Base-by-base conservation (phyloP, 2,329 filamentous ascomycete genomes). In the Myrmaecium sp. region DNA sequence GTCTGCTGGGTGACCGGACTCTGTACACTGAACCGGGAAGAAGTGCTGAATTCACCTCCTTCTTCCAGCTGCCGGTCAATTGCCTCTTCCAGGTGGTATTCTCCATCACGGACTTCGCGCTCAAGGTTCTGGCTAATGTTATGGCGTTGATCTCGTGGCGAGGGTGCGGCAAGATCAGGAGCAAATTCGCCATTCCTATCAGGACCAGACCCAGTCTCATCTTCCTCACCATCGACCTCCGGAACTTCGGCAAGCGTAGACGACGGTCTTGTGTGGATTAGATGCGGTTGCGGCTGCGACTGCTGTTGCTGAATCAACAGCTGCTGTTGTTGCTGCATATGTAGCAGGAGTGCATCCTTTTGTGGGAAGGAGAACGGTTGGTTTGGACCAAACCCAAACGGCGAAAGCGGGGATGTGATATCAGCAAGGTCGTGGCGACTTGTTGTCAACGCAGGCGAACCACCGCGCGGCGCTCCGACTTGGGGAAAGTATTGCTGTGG, bases 81-180 rank as follows among this genome's bases (percentile, higher is more conserved):
- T 33, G 80, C 73, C 44, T 83, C 72, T 44, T 84, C 79, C 33
- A 89, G 52, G 40, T 86, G 80, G 43, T 89, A 86, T 41, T 92
- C 80, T 4, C 79, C 75, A 42, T 84, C 78, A 26, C 89, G 76
- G 30, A 91, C 75, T 38, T 89, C 82, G 34, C 74, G 75, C 46
- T 93, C 82, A 14, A 92, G 62, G 23, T 71, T 80, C 35, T 74
- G 66, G 41, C 75, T 83, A 21, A 80, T 63, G 38, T 83, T 83
- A 39, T 84, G 77, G 30, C 62, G 62, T 47, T 73, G 66, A n/a
- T n/a, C 64, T 36, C 63, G 62, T 30, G 70, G 69, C 26, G 62
- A 71, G 6, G 69, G 69, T 24, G 69, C 62, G 14, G 62, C 64
- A 38, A 74, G 69, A 30, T 67, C 62, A 20, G 62, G 47, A 40